These are phyloP conservation scores for Prunus campanulata DNA, from an alignment of 306 rosid genomes.

Conservation along the genomic window DNA sequence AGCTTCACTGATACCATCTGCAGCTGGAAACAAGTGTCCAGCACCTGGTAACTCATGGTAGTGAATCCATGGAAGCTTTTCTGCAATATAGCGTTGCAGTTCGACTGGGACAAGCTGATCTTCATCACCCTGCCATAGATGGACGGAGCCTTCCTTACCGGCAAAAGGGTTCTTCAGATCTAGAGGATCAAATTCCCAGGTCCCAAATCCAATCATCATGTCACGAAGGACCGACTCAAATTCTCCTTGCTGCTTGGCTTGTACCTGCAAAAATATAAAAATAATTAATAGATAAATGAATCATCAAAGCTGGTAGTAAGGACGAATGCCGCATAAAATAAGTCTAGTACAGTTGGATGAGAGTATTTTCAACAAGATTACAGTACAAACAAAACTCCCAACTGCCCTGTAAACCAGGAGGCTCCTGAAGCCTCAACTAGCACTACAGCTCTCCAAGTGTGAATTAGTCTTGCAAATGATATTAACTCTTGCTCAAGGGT, in stretches of 20 bases:
- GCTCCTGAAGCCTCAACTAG: neutral
- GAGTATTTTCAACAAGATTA: too few species aligned
- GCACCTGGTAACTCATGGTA: slow-evolving; percentile 68
- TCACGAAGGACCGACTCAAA: slow-evolving; percentile 53
- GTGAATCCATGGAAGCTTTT: slow-evolving; percentile 62
- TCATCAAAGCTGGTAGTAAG: neutral
- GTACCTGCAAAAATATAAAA: slow-evolving; percentile 22
- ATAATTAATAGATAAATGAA: neutral
- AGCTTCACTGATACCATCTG: slow-evolving; percentile 26
- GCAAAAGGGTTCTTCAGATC: slow-evolving; percentile 53
- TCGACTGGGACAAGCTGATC: slow-evolving; percentile 39
- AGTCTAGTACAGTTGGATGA: too few species aligned
- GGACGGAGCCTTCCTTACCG: slow-evolving; percentile 38
- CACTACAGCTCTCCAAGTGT: neutral
- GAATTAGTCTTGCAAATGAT: neutral
- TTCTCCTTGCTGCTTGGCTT: slow-evolving; percentile 49
- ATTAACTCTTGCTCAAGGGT: slow-evolving; percentile 2
- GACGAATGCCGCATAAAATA: too few species aligned
- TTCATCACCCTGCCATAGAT: slow-evolving; percentile 75
- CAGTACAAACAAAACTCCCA: neutral
- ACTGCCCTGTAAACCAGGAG: neutral
- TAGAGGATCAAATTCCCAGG: slow-evolving; percentile 58
- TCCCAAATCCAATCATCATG: slow-evolving; percentile 49
- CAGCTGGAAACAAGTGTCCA: slow-evolving; percentile 49
- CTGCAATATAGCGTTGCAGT: slow-evolving; percentile 43